Conservation (phyloP, 345 rosid genomes). For the Kandelia obovata region DNA sequence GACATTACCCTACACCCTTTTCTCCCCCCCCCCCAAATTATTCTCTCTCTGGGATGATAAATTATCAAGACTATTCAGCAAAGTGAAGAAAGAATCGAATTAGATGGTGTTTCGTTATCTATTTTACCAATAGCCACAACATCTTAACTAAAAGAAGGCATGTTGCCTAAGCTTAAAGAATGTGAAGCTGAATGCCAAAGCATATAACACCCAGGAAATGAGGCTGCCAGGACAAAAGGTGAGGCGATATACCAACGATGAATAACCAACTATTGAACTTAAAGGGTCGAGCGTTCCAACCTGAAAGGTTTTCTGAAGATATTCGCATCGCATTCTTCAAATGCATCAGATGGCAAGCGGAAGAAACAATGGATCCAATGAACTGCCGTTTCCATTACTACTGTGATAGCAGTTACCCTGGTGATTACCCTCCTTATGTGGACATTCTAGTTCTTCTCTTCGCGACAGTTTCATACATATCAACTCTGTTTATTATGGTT, state of each 20-base stretch:
- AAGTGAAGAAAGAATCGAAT: constrained; percentile 3
- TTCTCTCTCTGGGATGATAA: background rate
- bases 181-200: constrained; percentile 2
- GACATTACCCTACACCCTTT: background rate
- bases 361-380: constrained; percentile 74
- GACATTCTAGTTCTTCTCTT: constrained; percentile 48
- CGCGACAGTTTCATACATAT: constrained; percentile 40
- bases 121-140: constrained; percentile 47
- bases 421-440: constrained; percentile 41
- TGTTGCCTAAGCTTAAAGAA: constrained; percentile 11
- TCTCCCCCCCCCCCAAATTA: no score
- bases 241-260: constrained; percentile 18
- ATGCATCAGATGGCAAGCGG: constrained; percentile 74
- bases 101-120: constrained; percentile 53
- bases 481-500: constrained; percentile 41
- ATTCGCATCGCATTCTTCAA: constrained; percentile 52
- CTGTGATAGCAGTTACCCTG: constrained; percentile 64
- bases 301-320: constrained; percentile 42
- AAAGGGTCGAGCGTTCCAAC: constrained; percentile 15
- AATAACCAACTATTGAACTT: constrained; percentile 22
- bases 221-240: constrained; percentile 6
- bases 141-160: constrained; percentile 37
- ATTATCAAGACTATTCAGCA: background rate
- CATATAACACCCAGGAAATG: background rate
- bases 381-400: constrained; percentile 79